Percentiles rank a stretch among this genome's conserved stretches.
Evolutionary conservation across 176 grass and related monocot species (phyloP).

Genomic region (Dactylis glomerata): DNA sequence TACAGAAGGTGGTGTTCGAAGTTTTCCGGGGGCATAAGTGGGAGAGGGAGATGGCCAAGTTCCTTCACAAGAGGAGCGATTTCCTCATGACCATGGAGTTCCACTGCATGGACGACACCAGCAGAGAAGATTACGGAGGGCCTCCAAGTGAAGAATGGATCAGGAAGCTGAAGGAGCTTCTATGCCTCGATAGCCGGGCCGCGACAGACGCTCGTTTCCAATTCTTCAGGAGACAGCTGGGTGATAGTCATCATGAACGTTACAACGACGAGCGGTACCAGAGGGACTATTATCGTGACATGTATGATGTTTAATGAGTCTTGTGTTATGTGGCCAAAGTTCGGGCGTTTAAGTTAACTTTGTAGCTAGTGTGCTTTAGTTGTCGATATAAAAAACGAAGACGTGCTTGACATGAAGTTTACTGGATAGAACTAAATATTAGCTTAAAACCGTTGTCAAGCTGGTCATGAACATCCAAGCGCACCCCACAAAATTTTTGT

Average conservation of each 20-base stretch:
- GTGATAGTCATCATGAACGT: background rate
- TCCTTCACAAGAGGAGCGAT: conserved; percentile 8
- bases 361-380: no score
- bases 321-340: background rate
- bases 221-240: background rate
- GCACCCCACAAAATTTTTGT: background rate
- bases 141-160: background rate
- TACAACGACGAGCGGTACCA: conserved; percentile 1
- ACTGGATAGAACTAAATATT: background rate
- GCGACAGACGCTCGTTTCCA: conserved; percentile 1
- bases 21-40: conserved; percentile 21
- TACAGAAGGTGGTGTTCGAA: conserved; percentile 17
- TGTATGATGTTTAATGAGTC: background rate
- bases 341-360: background rate
- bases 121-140: background rate
- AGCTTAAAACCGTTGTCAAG: background rate
- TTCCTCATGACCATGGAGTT: conserved; percentile 29
- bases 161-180: background rate
- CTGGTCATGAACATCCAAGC: background rate
- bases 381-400: background rate
- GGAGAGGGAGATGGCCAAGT: conserved; percentile 33
- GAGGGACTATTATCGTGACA: background rate
- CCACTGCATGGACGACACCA: background rate
- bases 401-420: background rate
- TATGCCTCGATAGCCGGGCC: conserved; percentile 9